phyloP scores from a whole-genome alignment of 1,284 basidiomycete genomes.

The Fomitopsis palustris region DNA sequence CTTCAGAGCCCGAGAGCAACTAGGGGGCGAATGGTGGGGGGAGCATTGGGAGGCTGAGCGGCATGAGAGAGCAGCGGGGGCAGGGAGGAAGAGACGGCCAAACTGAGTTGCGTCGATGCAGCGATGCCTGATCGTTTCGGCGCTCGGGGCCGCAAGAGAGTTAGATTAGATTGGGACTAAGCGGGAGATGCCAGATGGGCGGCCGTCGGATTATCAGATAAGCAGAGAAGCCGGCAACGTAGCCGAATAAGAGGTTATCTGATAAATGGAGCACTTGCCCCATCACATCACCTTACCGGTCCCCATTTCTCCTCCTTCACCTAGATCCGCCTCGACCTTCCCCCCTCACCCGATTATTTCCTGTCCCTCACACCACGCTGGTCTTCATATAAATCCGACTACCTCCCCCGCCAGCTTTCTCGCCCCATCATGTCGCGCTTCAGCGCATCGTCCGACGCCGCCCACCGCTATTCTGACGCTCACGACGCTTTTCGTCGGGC shows the following conservation, averaged over 20 bases:
- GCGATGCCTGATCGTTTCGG: conserved; percentile 6
- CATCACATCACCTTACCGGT: not conserved
- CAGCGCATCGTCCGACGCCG: not conserved
- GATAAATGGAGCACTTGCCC: conserved; percentile 12
- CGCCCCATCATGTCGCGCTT: conserved; percentile 12
- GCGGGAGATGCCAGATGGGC: not conserved
- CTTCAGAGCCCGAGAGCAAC: not conserved
- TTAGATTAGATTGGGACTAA: conserved; percentile 2
- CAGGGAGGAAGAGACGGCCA: not conserved
- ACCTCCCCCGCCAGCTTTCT: not conserved
- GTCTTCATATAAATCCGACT: not conserved
- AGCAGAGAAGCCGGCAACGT: not conserved
- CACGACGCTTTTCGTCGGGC: not conserved
- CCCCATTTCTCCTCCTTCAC: conserved; percentile 4
- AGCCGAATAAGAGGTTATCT: conserved; percentile 8
- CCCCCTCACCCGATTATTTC: not conserved
- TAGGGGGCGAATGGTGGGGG: not conserved
- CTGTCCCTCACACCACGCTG: not conserved
- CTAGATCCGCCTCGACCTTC: conserved; percentile 2
- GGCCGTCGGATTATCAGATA: conserved; percentile 9
- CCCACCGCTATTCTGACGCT: not conserved
- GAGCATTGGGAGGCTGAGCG: not conserved
- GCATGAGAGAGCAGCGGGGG: not conserved
- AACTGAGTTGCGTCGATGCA: not conserved
- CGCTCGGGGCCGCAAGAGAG: not conserved